Base-by-base conservation (phyloP, 2,329 filamentous ascomycete species). In the Fulvia fulva region DNA sequence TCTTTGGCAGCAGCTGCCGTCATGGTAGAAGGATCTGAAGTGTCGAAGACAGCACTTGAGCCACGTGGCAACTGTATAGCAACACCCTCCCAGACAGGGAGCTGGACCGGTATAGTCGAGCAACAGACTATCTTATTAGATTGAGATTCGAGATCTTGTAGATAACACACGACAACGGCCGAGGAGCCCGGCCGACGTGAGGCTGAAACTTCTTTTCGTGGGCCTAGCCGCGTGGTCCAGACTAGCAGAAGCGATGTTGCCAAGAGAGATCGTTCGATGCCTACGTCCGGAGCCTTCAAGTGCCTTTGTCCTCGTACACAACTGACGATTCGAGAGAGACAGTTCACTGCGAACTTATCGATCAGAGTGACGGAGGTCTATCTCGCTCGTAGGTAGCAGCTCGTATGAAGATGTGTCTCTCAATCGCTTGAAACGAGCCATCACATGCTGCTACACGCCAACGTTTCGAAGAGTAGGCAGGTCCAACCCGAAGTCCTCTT, bases 91-190 rank as follows among this genome's bases (percentile, higher is more conserved):
- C 30, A 34, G 6, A 34, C 30, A 34, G 16, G 30, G n/a, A n/a
- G n/a, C n/a, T n/a, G n/a, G n/a, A n/a, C n/a, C n/a, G n/a, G n/a
- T n/a, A n/a, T n/a, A n/a, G n/a, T n/a, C n/a, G n/a, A n/a, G n/a
- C n/a, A n/a, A n/a, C 34, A 19, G 41, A 32, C 26, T 9, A 34
- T 25, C 28, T 37, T 34, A 55, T 23, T 34, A 55, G n/a, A n/a
- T n/a, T 55, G 41, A 55, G 52, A 55, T 55, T 7, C 23, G 16
- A 22, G 22, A 30, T 32, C 43, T 21, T 34, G 28, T 47, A 55
- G 21, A n/a, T 25, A 14, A 44, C 52, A 14, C n/a, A 22, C 11
- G 19, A 37, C 22, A 12, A 19, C n/a, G 28, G 21, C n/a, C 12
- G 32, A n/a, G 25, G 51, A 53, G 2, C 3, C 37, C 51, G 51